A percentile compares a stretch with the other conserved stretches of the same genome.
Conservation (phyloP, 768 basidiomycete species). For the Boletus huronensis region DNA sequence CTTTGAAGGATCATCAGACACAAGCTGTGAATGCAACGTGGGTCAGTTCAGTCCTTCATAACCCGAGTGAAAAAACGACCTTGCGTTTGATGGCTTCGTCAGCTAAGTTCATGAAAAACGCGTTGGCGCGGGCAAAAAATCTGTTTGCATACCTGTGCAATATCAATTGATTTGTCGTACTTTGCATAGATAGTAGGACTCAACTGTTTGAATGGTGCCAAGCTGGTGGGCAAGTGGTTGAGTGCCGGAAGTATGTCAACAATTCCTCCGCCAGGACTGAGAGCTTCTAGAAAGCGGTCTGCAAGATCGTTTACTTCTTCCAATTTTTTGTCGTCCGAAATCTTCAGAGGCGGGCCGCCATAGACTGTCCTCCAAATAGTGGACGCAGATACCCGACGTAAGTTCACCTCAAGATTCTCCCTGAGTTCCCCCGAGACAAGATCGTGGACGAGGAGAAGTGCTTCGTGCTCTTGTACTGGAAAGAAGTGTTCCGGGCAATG, state of each 20-base stretch:
- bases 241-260: constrained; percentile 6
- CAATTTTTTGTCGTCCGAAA: constrained; percentile 3
- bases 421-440: not conserved
- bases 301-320: constrained; percentile 2
- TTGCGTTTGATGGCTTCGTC: constrained; percentile 7
- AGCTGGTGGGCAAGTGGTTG: not conserved
- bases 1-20: constrained; percentile 1
- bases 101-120: not conserved
- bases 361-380: constrained; percentile 5
- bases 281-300: not conserved
- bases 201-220: constrained; percentile 11
- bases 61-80: not conserved
- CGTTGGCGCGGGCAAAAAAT: constrained; percentile 5
- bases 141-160: constrained; percentile 2
- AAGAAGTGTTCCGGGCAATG: not conserved
- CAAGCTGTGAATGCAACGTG: not conserved
- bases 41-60: not conserved
- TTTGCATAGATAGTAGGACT: not conserved
- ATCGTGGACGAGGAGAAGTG: constrained; percentile 4
- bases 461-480: constrained; percentile 8
- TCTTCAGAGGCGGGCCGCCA: constrained; percentile 4
- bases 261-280: constrained; percentile 7
- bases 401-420: constrained; percentile 3
- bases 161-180: not conserved
- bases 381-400: constrained; percentile 6